Base-by-base conservation (phyloP, 345 rosid species). In the Rhizophora apiculata region DNA sequence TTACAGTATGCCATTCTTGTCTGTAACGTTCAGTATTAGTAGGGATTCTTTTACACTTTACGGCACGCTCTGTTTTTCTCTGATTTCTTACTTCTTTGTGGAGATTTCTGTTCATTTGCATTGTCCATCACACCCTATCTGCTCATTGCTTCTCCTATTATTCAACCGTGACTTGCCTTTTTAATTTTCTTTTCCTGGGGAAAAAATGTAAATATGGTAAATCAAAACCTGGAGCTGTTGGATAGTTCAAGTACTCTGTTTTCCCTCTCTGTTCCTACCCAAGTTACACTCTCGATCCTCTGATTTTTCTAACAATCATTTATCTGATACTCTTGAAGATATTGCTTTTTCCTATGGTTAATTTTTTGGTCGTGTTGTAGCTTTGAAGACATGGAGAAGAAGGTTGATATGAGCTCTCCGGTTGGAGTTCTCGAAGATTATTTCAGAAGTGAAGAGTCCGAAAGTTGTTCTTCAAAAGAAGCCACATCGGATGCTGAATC, bases 271-370 rank as follows among this genome's bases (percentile, higher is more conserved):
- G 27, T 55, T 21, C 58, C 59, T 26, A 9, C 27, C 16, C 24
- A 22, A 9, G 15, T 9, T n/a, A 2, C 22, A 3, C 20, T 22
- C 20, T 9, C 29, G 3, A 8, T 8, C 6, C 15, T n/a, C 10
- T 3, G 20, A n/a, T 24, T 22, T 22, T 22, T 2, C 11, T 0
- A 39, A 10, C 46, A 10, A 39, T 9, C 46, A 39, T 9, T 39
- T 39, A 10, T 39, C 46, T 39, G 3, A 9, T 39, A 11, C 46
- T 10, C 3, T 39, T 39, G 15, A 39, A 39, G 13, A 39, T 78
- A 89, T 87, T 81, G 67, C 5, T 55, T 55, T 10, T 4, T 0
- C 15, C 46, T 2, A 7, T 7, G 8, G 37, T 54, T n/a, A 24
- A 7, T 54, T 54, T 8, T 7, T 20, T 54, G 24, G 11, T 8